Evolutionary conservation across 1,139 yeast species (phyloP), one percentile per base, ranked within the genome.

Genomic region (Saccharomycopsis hybrid): DNA sequence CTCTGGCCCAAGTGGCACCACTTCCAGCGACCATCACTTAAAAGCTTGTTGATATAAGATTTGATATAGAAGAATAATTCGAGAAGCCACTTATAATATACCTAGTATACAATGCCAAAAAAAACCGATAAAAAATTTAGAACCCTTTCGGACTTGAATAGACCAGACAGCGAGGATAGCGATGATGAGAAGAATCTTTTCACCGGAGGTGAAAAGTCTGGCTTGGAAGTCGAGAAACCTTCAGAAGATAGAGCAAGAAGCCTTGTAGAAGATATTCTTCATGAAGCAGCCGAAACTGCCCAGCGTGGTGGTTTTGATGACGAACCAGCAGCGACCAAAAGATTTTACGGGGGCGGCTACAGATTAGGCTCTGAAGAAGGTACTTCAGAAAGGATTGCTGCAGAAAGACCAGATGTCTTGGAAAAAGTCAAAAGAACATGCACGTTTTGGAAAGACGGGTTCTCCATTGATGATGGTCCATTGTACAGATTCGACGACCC

Each of bases 121-220:
- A 36, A 44, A 35, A 5, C 37, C 3, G 39, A 48, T 30, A 41
- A 44, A 3, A 72, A 54, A 49, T 73, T 65, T 58, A 73, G 60
- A 71, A 72, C 81, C 5, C 76, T 80, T 53, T 67, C 76, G 51
- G 83, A 80, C 57, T 69, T 83, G 61, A 71, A 73, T 9, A 63
- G 64, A 48, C 63, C 59, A 27, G 61, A 63, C 8, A 67, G 62
- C 25, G 62, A 58, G 50, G 74, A 70, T 30, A 81, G 74, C 39
- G 86, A 78, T 52, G 80, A 81, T 47, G 78, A 82, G 18, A 79
- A 80, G 56, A 77, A 82, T 57, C 82, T 88, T 58, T 79, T 86
- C 65, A 95, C 92, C 60, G 92, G 97, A 2, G 96, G 96, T 27
- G 98, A 96, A 50, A 96, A 90, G 64, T 87, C 96, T 1, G 97